Evolutionary conservation across 1,139 yeast genomes (phyloP), one percentile per base, ranked within the genome.

Genomic region (Taphrina communis): DNA sequence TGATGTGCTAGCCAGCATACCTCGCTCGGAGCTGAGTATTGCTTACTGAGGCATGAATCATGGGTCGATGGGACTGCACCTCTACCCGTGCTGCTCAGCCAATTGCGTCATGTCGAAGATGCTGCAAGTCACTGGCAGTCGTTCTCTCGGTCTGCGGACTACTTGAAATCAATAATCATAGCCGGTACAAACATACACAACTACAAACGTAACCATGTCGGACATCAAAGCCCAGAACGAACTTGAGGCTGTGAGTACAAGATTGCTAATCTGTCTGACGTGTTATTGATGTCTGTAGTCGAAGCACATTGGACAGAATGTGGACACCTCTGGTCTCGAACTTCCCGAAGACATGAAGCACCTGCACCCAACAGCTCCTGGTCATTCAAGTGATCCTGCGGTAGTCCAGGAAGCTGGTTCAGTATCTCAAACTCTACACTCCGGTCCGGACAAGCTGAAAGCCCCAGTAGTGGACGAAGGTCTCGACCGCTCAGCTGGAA

Each of bases 321-420:
- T 55, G 38, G 67, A 63, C 48, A 63, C 61, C 5, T 53, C 67
- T 5, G 61, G 61, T 2, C 61, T 63, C 21, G 48, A 25, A 21
- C 12, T 53, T 8, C 67, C 67, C 31, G 67, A 63, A 11, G 67
- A 63, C 14, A n/a, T 63, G 38, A 63, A 63, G 55, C 59, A 53
- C 42, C 41, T 63, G 60, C 11, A 63, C 12, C 67, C 67, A 6
- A 35, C 52, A 12, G 67, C 61, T 35, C 44, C 59, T 14, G 67
- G 67, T 21, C 67, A 63, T 35, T 46, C 61, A 25, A 36, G 31
- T 19, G 67, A 63, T 38, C 55, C 67, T 14, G 42, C 44, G 11
- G 52, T 42, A 7, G 61, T 55, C 8, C 46, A 63, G 25, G 67
- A 63, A 21, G 59, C 67, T 36, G 67, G 67, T 12, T 42, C 53